These are phyloP conservation scores for Rostrohypoxylon terebratum DNA, from an alignment of 495 filamentous ascomycete species.

Conservation along the genomic window DNA sequence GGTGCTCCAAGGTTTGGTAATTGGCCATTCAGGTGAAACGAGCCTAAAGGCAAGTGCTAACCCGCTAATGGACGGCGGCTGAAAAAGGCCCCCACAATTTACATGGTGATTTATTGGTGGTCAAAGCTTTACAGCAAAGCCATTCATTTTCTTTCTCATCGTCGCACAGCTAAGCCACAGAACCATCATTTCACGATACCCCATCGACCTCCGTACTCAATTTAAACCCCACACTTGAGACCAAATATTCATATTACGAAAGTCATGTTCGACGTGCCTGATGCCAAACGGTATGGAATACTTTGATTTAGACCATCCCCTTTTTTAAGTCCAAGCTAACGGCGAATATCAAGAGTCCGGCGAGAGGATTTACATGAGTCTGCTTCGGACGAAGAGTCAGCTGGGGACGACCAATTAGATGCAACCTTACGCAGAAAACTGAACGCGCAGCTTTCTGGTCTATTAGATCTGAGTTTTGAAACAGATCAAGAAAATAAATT, in stretches of 20 bases:
- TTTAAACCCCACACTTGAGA: neutral
- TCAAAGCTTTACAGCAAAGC: constrained; percentile 18
- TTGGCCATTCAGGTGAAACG: constrained; percentile 18
- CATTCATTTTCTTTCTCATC: constrained; percentile 13
- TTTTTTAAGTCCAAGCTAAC: constrained; percentile 19
- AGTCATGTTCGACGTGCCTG: constrained; percentile 64
- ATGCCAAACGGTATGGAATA: constrained; percentile 63
- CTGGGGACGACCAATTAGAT: constrained; percentile 41
- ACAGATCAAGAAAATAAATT: constrained; percentile 8
- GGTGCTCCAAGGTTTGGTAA: constrained; percentile 36
- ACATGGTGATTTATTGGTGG: constrained; percentile 8
- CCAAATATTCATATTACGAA: neutral
- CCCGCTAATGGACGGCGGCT: constrained; percentile 20
- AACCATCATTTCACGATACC: neutral
- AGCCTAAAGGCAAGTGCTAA: constrained; percentile 26
- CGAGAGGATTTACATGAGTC: constrained; percentile 62
- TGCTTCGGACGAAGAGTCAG: constrained; percentile 44
- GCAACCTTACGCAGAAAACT: constrained; percentile 53
- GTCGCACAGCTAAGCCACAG: neutral
- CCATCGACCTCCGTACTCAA: neutral
- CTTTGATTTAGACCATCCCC: neutral
- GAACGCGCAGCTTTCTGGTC: constrained; percentile 55
- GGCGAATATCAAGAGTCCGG: constrained; percentile 58
- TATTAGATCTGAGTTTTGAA: constrained; percentile 49
- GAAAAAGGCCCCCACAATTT: constrained; percentile 13